Evolutionary conservation across 352 stramenopile species (phyloP), one percentile per base, ranked within the genome.

Genomic region (Pythium dissimile): DNA sequence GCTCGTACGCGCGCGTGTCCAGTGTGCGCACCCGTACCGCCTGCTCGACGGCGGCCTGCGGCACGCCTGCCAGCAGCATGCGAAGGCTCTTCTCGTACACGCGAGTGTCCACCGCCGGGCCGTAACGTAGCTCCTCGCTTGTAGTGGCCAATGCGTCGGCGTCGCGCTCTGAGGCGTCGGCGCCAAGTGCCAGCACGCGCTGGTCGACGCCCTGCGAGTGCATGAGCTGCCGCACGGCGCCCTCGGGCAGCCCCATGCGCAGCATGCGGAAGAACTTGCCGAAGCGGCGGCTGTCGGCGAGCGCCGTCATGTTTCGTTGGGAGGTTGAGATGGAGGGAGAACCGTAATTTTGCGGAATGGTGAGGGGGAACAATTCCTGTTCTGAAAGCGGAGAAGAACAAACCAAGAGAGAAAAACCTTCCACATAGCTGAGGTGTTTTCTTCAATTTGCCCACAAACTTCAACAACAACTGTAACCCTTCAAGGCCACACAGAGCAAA

Each of bases 191-290:
- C 9, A 61, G 44, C 23, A 30, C 54, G 26, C 54, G 54, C 34
- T 61, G 42, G 43, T 61, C 54, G 7, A 54, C 34, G 31, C 54
- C 43, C 34, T 54, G 54, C 32, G 24, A 42, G 27, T 43, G 54
- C 54, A 61, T 45, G 24, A 47, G 26, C 43, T 61, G 54, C 3
- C 42, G 44, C 23, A 61, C 54, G 32, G 54, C 54, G 31, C 18
- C 43, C 52, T 50, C 52, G 11, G 52, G 41, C 1, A 59, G 41
- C 20, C 54, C 54, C 26, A 43, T 26, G 54, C 54, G 54, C 26
- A 62, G 54, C 54, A 62, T 62, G 37, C 54, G 54, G 45, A 62
- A 62, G 45, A 50, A 62, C 35, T 55, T 54, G 45, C 28, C 55
- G 31, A 52, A 63, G 13, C 35, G 27, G 9, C 37, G 46, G 24